These are phyloP conservation scores for Mytilinidion resinicola DNA, from an alignment of 495 filamentous ascomycete genomes.

Conservation along the genomic window DNA sequence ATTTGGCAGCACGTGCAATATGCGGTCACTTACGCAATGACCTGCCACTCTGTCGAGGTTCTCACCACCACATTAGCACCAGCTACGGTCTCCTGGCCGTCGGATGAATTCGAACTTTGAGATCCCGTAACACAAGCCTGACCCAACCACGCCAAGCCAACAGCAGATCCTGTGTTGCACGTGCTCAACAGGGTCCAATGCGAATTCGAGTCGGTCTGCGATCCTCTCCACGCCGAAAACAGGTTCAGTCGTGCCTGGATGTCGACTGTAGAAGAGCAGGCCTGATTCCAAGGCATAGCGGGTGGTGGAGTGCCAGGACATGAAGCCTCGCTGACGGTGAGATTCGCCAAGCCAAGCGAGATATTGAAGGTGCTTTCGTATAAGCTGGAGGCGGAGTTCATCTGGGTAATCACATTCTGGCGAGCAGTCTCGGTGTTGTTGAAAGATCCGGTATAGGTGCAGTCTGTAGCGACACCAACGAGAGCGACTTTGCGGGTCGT, in stretches of 20 bases:
- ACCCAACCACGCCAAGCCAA: constrained; percentile 90
- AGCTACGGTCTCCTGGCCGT: constrained; percentile 58
- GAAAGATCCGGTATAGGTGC: constrained; percentile 71
- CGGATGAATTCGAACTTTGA: constrained; percentile 42
- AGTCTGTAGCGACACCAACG: constrained; percentile 89
- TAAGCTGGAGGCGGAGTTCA: constrained; percentile 79
- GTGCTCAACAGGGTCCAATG: constrained; percentile 91
- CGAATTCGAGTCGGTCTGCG: constrained; percentile 67
- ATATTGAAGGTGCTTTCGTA: constrained; percentile 93
- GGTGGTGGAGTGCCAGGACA: constrained; percentile 62
- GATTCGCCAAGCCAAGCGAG: constrained; percentile 77
- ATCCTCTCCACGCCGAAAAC: constrained; percentile 83
- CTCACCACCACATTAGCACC: constrained; percentile 87
- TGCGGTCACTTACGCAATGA: constrained; percentile 61
- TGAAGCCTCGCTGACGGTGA: constrained; percentile 61
- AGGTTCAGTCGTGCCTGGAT: constrained; percentile 78
- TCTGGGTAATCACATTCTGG: constrained; percentile 69
- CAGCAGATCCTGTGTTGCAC: constrained; percentile 77
- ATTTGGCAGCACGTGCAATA: not conserved
- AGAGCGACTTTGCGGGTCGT: constrained; percentile 81
- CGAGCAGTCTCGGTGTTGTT: constrained; percentile 52
- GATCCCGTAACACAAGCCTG: constrained; percentile 62
- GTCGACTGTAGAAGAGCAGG: constrained; percentile 54
- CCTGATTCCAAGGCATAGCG: constrained; percentile 73
- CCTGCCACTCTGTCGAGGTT: constrained; percentile 84